These are phyloP conservation scores for Glarea lozoyensis DNA, from an alignment of 495 filamentous ascomycete genomes.

Conservation along the genomic window DNA sequence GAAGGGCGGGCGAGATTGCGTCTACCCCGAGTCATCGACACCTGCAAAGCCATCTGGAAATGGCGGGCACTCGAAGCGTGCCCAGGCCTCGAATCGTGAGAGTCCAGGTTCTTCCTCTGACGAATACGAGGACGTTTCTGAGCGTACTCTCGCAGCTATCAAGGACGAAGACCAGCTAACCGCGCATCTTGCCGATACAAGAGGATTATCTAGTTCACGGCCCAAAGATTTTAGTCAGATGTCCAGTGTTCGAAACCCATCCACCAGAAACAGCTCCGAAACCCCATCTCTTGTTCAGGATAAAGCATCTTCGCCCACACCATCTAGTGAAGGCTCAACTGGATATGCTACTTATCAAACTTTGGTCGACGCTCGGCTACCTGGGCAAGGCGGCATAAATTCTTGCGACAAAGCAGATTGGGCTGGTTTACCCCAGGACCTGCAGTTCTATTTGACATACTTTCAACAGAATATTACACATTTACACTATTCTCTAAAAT, in stretches of 20 bases:
- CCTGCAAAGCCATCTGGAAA: conserved; percentile 34
- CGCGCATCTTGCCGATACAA: conserved; percentile 15
- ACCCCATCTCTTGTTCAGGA: conserved; percentile 39
- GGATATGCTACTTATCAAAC: conserved; percentile 22
- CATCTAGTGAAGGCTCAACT: conserved; percentile 29
- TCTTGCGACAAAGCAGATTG: conserved; percentile 29
- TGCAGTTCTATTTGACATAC: conserved; percentile 73
- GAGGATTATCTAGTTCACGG: conserved; percentile 23
- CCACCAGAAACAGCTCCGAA: conserved; percentile 32
- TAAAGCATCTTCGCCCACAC: conserved; percentile 39
- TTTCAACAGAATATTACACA: conserved; percentile 63
- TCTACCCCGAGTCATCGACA: conserved; percentile 64
- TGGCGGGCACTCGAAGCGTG: conserved; percentile 33
- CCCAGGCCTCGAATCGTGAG: conserved; percentile 23
- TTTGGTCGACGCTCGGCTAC: conserved; percentile 28
- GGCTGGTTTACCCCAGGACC: conserved; percentile 51
- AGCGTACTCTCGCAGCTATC: conserved; percentile 45
- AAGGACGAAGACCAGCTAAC: conserved; percentile 55
- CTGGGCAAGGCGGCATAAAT: conserved; percentile 8
- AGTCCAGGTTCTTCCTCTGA: conserved; percentile 47
- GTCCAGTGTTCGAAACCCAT: conserved; percentile 24
- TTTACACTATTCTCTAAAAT: conserved; percentile 73
- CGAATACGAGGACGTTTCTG: conserved; percentile 40
- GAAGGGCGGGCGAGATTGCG: conserved; percentile 77
- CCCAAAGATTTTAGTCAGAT: conserved; percentile 21